A percentile compares a stretch with the other conserved stretches of the same genome.
Conservation (phyloP, 371 early-diverging fungal genomes). For the Mucor lusitanicus region DNA sequence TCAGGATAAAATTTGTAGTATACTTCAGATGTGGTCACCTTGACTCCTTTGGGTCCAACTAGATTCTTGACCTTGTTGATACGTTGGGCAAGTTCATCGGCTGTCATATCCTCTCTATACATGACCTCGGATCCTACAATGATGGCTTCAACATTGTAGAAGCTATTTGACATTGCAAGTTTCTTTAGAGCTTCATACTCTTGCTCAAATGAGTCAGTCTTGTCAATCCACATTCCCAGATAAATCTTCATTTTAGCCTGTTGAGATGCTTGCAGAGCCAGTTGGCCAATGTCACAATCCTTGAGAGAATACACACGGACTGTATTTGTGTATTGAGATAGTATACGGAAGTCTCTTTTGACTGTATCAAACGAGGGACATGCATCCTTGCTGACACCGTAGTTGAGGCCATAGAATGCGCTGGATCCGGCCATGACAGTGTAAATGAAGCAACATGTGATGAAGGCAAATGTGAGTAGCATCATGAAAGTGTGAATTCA, state of each 20-base stretch:
- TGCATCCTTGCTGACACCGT: slow-evolving; percentile 49
- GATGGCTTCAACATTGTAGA: slow-evolving; percentile 47
- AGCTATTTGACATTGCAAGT: slow-evolving; percentile 15
- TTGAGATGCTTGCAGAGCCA: slow-evolving; percentile 58
- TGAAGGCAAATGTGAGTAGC: background rate
- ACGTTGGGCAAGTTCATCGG: slow-evolving; percentile 29
- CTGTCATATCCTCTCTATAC: slow-evolving; percentile 53
- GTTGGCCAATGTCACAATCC: slow-evolving; percentile 59
- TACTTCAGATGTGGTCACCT: slow-evolving; percentile 59
- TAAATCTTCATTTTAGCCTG: slow-evolving; percentile 48
- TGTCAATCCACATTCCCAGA: slow-evolving; percentile 64
- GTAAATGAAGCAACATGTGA: background rate
- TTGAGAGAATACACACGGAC: slow-evolving; percentile 55
- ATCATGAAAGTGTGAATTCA: background rate
- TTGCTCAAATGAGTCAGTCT: slow-evolving; percentile 45
- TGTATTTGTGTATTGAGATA: slow-evolving; percentile 51
- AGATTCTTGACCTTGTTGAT: slow-evolving; percentile 36
- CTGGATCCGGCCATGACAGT: background rate
- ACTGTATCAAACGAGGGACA: slow-evolving; percentile 56
- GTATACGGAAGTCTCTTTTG: slow-evolving; percentile 42
- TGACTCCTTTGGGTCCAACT: slow-evolving; percentile 30
- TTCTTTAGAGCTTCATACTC: slow-evolving; percentile 47
- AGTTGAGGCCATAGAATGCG: slow-evolving; percentile 53
- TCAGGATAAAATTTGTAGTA: slow-evolving; percentile 48
- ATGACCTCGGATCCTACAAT: slow-evolving; percentile 65